Evolutionary conservation across 2,329 filamentous ascomycete genomes (phyloP), one percentile per base, ranked within the genome.

Genomic region (Penicillium sclerotiorum): DNA sequence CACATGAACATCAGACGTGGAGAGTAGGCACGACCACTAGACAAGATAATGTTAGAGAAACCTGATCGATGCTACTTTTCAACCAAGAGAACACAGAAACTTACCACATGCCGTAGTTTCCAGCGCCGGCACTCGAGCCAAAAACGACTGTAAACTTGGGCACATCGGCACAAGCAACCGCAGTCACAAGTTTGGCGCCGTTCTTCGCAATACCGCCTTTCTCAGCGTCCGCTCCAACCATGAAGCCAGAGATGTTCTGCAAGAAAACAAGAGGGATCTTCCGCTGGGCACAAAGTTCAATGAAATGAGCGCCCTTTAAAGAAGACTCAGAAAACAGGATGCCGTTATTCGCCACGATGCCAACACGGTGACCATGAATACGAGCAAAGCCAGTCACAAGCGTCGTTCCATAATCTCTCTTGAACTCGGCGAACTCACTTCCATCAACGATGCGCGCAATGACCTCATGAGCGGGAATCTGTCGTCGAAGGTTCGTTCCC

Each of bases 221-320:
- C 74, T 99, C 94, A 0, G 93, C 91, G 63, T 94, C 90, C 15
- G 85, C 83, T 36, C 94, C 94, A 25, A 99, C 94, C 94, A 99
- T 99, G 81, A 99, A 99, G 36, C 94, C 94, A 5, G 86, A 87
- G 68, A 99, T 97, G 72, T 99, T 97, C 71, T 99, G 94, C 17
- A 99, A 77, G 74, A 97, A 97, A 43, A 97, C 81, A 8, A 97
- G 79, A 1, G 94, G 93, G 49, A 97, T 89, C 46, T 89, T 85
- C 49, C 94, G 87, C 73, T 96, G 91, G 23, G 88, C 82, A 76
- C 93, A 97, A 4, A 99, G 83, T 73, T 99, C 90, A 63, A 97
- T 90, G 72, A 99, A 99, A 74, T 99, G 94, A 0, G 94, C 91
- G 28, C 92, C 94, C 74, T 99, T 99, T 54, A 96, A 80, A 8